phyloP scores from a whole-genome alignment of 805 yeast species.

The Candida orba region DNA sequence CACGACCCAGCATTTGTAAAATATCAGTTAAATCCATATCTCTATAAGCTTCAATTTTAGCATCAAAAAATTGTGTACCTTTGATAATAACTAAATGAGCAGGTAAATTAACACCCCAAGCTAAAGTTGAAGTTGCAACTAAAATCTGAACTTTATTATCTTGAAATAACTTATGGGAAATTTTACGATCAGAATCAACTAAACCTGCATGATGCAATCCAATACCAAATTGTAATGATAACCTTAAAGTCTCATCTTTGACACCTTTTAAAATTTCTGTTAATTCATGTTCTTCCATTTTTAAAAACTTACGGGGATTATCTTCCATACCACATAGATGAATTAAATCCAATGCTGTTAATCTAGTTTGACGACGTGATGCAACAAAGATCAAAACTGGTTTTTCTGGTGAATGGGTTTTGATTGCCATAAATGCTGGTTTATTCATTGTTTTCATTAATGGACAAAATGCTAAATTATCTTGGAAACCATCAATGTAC shows the following conservation, averaged over 20 bases:
- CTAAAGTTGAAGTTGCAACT: conserved; percentile 93
- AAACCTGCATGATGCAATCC: conserved; percentile 98
- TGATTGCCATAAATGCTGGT: conserved; percentile 68
- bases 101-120: conserved; percentile 98
- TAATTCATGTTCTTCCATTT: conserved; percentile 43
- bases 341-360: conserved; percentile 69
- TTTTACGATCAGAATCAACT: conserved; percentile 81
- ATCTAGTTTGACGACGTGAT: conserved; percentile 89
- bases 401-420: conserved; percentile 58
- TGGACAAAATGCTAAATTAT: conserved; percentile 72
- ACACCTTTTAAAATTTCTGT: conserved; percentile 58
- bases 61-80: conserved; percentile 93
- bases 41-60: conserved; percentile 88
- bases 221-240: conserved; percentile 73
- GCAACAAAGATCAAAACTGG: conserved; percentile 98
- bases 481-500: conserved; percentile 79
- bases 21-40: conserved; percentile 95
- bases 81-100: conserved; percentile 95
- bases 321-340: conserved; percentile 58
- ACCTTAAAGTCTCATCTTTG: conserved; percentile 72
- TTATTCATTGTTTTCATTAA: conserved; percentile 65
- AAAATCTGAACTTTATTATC: conserved; percentile 81
- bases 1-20: conserved; percentile 97
- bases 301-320: conserved; percentile 53
- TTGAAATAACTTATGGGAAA: conserved; percentile 80